Percentiles rank a stretch among this genome's conserved stretches.
Conservation (phyloP, 441 rosid species). For the Daphne laureola region DNA sequence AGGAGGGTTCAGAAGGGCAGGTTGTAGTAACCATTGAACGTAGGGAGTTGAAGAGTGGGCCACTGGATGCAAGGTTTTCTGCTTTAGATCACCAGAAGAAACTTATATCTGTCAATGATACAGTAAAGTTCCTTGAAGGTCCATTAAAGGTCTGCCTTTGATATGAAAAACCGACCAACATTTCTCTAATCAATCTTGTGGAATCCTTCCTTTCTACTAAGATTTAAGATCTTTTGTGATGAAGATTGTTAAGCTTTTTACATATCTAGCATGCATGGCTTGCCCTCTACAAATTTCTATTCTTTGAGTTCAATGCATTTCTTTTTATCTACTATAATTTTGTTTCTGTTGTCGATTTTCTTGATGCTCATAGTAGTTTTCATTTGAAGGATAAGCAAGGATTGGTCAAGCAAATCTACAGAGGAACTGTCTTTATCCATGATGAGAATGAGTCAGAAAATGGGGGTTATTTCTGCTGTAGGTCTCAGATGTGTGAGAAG, state of each 20-base stretch:
- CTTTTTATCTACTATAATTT: no score
- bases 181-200: background rate
- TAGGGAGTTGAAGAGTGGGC: constrained; percentile 48
- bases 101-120: constrained; percentile 57
- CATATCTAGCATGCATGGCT: no score
- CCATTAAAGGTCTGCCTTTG: constrained; percentile 51
- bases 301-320: background rate
- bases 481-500: constrained; percentile 74
- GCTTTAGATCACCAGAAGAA: constrained; percentile 60
- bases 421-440: constrained; percentile 64
- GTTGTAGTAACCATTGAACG: constrained; percentile 45
- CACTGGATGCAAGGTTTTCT: constrained; percentile 65
- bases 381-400: constrained; percentile 81
- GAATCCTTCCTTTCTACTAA: background rate
- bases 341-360: no score
- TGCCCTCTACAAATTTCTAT: no score
- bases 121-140: constrained; percentile 75
- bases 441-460: constrained; percentile 66
- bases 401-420: constrained; percentile 69
- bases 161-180: background rate
- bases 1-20: constrained; percentile 66
- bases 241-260: constrained; percentile 5
- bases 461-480: constrained; percentile 79
- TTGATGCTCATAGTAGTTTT: no score
- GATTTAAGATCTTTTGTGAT: constrained; percentile 5